phyloP scores from a whole-genome alignment of 2,329 filamentous ascomycete species.

The Phymatotrichopsis omnivora region DNA sequence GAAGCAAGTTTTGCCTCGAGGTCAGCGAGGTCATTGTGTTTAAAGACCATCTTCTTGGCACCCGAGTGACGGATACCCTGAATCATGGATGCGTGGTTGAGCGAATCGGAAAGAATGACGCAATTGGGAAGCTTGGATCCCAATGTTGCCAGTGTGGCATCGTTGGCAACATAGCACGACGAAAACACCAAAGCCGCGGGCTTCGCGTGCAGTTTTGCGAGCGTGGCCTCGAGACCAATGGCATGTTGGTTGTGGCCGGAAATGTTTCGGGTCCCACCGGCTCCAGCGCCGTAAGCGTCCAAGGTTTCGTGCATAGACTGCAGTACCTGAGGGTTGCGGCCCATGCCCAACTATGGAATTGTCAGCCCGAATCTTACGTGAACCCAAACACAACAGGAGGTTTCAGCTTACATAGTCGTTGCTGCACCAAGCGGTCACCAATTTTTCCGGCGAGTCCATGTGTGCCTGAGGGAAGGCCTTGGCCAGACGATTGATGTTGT shows the following conservation, averaged over 20 bases:
- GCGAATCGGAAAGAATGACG: slow-evolving; percentile 91
- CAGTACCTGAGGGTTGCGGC: slow-evolving; percentile 75
- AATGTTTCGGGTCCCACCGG: slow-evolving; percentile 92
- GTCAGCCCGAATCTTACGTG: neutral
- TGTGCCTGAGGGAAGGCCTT: slow-evolving; percentile 94
- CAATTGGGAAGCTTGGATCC: slow-evolving; percentile 94
- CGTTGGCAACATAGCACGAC: slow-evolving; percentile 97
- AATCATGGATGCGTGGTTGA: slow-evolving; percentile 99
- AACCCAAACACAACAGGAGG: neutral
- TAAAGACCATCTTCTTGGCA: slow-evolving; percentile 95
- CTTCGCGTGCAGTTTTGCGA: slow-evolving; percentile 84
- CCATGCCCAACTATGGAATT: slow-evolving; percentile 64
- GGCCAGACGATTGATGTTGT: slow-evolving; percentile 98
- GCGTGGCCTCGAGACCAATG: slow-evolving; percentile 65
- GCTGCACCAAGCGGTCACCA: slow-evolving; percentile 96
- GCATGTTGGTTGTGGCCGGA: slow-evolving; percentile 96
- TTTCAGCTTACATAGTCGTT: slow-evolving; percentile 74
- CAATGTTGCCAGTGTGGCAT: slow-evolving; percentile 91
- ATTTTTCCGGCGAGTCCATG: slow-evolving; percentile 70
- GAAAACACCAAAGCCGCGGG: slow-evolving; percentile 90
- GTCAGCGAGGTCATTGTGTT: slow-evolving; percentile 92
- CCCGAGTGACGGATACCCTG: slow-evolving; percentile 97
- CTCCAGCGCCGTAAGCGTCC: slow-evolving; percentile 88
- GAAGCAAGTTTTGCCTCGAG: slow-evolving; percentile 86
- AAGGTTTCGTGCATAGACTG: slow-evolving; percentile 89